phyloP scores from a whole-genome alignment of 2,329 filamentous ascomycete species.

The Xylaria sp. region DNA sequence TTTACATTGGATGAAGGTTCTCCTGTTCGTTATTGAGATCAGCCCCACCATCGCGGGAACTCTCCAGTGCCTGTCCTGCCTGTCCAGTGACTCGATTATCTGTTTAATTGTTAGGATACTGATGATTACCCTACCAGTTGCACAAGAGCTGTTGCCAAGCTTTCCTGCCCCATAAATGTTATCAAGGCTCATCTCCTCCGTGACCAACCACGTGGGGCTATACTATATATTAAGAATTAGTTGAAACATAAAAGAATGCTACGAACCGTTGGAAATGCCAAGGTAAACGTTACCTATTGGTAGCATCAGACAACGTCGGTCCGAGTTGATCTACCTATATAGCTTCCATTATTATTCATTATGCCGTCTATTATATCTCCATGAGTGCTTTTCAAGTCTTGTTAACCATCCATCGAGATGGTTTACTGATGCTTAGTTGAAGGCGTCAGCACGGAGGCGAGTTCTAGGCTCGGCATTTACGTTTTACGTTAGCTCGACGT shows the following conservation, averaged over 20 bases:
- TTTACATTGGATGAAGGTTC: neutral
- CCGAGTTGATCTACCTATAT: too few species aligned
- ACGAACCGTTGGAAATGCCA: slow-evolving; percentile 16
- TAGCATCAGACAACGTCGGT: neutral
- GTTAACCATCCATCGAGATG: neutral
- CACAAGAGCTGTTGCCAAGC: slow-evolving; percentile 10
- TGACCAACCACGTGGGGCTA: slow-evolving; percentile 7
- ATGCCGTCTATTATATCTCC: neutral
- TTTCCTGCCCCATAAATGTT: slow-evolving; percentile 1
- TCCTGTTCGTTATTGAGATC: slow-evolving; percentile 6
- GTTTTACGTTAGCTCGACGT: neutral
- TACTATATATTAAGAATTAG: slow-evolving; percentile 5
- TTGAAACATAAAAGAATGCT: neutral
- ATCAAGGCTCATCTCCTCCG: slow-evolving; percentile 8
- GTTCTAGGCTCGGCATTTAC: slow-evolving; percentile 4
- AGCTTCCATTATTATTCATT: neutral
- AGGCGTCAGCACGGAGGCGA: neutral
- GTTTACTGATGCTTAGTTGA: neutral
- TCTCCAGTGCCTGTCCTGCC: neutral
- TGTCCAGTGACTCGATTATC: neutral
- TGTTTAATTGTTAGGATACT: neutral
- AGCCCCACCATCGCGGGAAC: neutral
- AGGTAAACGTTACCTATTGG: neutral
- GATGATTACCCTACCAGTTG: slow-evolving; percentile 1
- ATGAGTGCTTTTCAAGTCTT: neutral